Evolutionary conservation across 2,329 filamentous ascomycete genomes (phyloP).

Genomic region (Fusarium gaditjirri): DNA sequence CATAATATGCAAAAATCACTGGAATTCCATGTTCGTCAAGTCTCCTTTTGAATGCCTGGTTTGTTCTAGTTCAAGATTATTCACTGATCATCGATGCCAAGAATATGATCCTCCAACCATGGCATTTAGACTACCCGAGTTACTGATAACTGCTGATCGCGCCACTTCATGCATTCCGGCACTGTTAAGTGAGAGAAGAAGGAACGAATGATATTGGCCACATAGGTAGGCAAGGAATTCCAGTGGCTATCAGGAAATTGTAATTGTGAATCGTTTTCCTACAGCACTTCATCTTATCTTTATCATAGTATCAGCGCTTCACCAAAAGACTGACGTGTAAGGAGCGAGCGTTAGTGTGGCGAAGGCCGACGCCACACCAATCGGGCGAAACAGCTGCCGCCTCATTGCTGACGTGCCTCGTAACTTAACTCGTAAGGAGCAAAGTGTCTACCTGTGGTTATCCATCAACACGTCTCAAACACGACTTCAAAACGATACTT

Average conservation of each 20-base stretch:
- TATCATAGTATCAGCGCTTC: not conserved
- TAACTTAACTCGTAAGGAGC: conserved; percentile 40
- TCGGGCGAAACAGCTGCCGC: conserved; percentile 42
- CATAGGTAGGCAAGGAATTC: not conserved
- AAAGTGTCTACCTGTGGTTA: conserved; percentile 41
- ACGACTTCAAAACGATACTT: conserved; percentile 16
- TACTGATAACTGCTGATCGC: not conserved
- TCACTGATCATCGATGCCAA: not conserved
- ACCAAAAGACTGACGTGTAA: conserved; percentile 8
- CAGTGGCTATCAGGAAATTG: not conserved
- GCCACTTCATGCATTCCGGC: not conserved
- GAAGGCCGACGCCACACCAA: conserved; percentile 38
- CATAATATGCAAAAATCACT: not conserved
- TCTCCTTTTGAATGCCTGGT: not conserved
- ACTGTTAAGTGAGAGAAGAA: not conserved
- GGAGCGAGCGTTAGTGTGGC: conserved; percentile 39
- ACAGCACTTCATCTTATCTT: not conserved
- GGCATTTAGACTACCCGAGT: not conserved
- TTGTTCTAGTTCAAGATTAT: not conserved
- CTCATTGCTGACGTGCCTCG: conserved; percentile 44
- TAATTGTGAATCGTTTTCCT: not conserved
- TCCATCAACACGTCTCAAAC: conserved; percentile 24
- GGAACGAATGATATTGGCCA: not conserved
- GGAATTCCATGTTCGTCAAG: not conserved
- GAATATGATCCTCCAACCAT: not conserved